Base-by-base conservation (phyloP, 768 basidiomycete genomes). In the Rhizopogon vulgaris region DNA sequence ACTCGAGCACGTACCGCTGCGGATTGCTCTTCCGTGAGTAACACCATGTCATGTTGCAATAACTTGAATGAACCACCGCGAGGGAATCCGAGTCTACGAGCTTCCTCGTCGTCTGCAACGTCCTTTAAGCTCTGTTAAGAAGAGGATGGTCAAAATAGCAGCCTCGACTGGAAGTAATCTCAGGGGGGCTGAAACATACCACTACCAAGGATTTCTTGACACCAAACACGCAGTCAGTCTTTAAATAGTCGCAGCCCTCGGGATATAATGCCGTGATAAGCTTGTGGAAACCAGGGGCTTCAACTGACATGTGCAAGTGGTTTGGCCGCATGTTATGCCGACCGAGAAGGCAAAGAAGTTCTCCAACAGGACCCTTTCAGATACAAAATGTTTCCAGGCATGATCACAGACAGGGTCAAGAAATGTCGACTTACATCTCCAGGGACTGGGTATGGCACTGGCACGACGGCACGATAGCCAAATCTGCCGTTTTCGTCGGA, bases 271-370 rank as follows among this genome's bases (percentile, higher is more conserved):
- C 82, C 0, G 90, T 92, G 15, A 75, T 70, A 18, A 94, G 78
- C 40, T 79, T 85, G 61, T 82, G 82, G 65, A 75, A 91, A 28
- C 88, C 89, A 4, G 78, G 77, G 0, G 88, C 87, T 48, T 83
- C 69, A 51, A 90, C 72, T 71, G 82, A 74, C 54, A 92, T 68
- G 65, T 94, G 91, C 45, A 94, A 61, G 64, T 94, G 91, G 41
- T 79, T 87, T 10, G 91, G 91, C 12, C 91, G 77, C 71, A 83
- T 83, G 52, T 83, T 80, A 60, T 93, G 91, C 43, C 91, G 74
- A 11, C 76, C 76, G 7, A 90, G 71, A 0, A 62, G 61, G 1
- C 68, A 48, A 18, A 92, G 64, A 56, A 94, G 58, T 14, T 72
- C 69, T 0, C 85, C 87, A 3, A 90, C 88, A 0, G 91, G 81